phyloP scores from a whole-genome alignment of 2,329 filamentous ascomycete genomes.

The Hawksworthiomyces lignivorus region DNA sequence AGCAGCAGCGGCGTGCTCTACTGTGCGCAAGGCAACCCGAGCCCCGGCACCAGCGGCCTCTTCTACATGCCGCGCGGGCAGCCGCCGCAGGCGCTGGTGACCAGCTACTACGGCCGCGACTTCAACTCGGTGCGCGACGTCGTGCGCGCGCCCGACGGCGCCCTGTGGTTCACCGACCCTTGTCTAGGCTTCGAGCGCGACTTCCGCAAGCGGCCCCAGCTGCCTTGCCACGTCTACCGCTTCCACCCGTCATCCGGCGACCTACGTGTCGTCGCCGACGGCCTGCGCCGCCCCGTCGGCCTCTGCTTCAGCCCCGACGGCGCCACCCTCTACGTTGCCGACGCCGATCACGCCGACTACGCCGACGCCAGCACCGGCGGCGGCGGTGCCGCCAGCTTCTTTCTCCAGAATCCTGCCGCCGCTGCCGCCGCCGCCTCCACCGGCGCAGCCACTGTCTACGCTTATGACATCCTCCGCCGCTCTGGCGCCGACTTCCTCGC shows the following conservation, averaged over 20 bases:
- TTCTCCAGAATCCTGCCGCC: too few relatives aligned
- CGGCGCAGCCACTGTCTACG: conserved; percentile 34
- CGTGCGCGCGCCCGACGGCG: conserved; percentile 28
- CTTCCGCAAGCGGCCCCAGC: conserved; percentile 33
- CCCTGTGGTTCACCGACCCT: conserved; percentile 44
- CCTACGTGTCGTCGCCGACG: conserved; percentile 39
- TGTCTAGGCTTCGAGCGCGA: conserved; percentile 35
- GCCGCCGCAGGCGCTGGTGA: conserved; percentile 29
- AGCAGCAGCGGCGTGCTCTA: conserved; percentile 33
- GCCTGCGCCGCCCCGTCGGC: conserved; percentile 35
- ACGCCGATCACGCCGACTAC: conserved; percentile 25
- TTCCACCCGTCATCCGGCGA: conserved; percentile 32
- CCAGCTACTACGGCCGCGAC: conserved; percentile 34
- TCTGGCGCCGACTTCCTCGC: conserved; percentile 32
- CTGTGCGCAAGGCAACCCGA: conserved; percentile 18
- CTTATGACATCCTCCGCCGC: conserved; percentile 36
- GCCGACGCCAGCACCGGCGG: conserved; percentile 22
- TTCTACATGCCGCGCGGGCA: conserved; percentile 26
- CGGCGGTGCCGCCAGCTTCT: conserved; percentile 8
- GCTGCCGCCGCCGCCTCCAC: too few relatives aligned
- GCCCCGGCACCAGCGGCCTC: conserved; percentile 28
- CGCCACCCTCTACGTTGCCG: conserved; percentile 35
- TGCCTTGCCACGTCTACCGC: conserved; percentile 42
- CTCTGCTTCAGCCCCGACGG: conserved; percentile 31
- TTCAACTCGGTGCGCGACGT: conserved; percentile 42